phyloP scores from a whole-genome alignment of 2,329 filamentous ascomycete species.

The Blastomyces silverae region DNA sequence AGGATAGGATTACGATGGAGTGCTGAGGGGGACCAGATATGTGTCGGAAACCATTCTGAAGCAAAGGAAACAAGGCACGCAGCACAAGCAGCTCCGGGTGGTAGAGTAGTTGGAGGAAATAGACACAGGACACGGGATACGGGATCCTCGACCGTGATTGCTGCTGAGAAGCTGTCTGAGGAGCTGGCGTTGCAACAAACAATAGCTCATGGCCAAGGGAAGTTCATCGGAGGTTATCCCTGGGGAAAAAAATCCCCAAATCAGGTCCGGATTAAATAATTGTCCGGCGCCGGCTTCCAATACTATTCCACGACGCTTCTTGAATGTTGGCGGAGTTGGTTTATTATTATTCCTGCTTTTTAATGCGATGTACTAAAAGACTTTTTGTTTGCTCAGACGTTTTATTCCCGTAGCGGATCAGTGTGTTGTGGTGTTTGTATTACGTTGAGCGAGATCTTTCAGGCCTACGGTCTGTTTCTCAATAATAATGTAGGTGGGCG shows the following conservation, averaged over 20 bases:
- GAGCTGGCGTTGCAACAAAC: background rate
- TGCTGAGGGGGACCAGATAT: background rate
- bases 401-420: background rate
- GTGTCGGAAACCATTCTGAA: constrained; percentile 11
- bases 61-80: background rate
- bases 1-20: constrained; percentile 8
- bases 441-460: too few relatives aligned
- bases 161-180: background rate
- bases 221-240: too few relatives aligned
- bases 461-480: too few relatives aligned
- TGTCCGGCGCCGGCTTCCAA: background rate
- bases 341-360: background rate
- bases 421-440: too few relatives aligned
- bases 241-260: background rate
- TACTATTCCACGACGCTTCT: too few relatives aligned
- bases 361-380: too few relatives aligned
- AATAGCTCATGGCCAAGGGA: too few relatives aligned
- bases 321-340: too few relatives aligned
- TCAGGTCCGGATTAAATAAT: background rate
- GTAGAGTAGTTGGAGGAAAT: background rate
- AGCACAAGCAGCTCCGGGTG: background rate
- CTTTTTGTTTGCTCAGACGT: background rate
- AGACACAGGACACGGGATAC: background rate
- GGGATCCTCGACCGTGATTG: background rate
- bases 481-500: too few relatives aligned